Conservation (phyloP, 441 rosid species). For the Kokia cookei region DNA sequence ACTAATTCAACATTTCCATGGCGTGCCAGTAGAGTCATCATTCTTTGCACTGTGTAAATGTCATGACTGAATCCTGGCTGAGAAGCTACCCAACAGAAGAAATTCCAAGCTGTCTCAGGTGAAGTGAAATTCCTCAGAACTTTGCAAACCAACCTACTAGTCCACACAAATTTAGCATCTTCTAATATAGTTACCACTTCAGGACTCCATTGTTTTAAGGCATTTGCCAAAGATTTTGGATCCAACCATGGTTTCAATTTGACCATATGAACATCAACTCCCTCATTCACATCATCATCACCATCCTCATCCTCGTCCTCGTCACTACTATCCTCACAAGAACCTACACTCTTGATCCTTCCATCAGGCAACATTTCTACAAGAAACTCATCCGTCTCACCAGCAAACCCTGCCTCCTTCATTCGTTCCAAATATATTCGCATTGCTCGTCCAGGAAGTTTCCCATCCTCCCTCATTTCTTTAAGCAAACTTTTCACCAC, state of each 20-base stretch:
- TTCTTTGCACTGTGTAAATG: conserved; percentile 64
- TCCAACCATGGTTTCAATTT: conserved; percentile 80
- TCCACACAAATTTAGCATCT: conserved; percentile 80
- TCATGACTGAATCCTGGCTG: conserved; percentile 85
- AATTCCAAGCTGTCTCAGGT: conserved; percentile 70
- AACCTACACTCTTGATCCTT: conserved; percentile 47
- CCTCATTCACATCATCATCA: conserved; percentile 20
- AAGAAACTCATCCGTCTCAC: conserved; percentile 42
- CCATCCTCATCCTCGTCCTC: conserved; percentile 36
- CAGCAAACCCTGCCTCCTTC: conserved; percentile 54
- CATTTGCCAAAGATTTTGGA: conserved; percentile 76
- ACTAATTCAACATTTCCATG: conserved; percentile 64
- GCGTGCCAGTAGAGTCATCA: conserved; percentile 71
- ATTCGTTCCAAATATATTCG: conserved; percentile 43
- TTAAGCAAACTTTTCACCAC: conserved; percentile 48
- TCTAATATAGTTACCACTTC: conserved; percentile 51
- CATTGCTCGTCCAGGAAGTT: conserved; percentile 56
- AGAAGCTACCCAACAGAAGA: conserved; percentile 89
- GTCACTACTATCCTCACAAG: conserved; percentile 27
- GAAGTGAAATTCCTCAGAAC: conserved; percentile 67
- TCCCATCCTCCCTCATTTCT: conserved; percentile 70
- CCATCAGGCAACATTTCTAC: conserved; percentile 62
- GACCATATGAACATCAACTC: conserved; percentile 27
- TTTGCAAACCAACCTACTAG: conserved; percentile 77
- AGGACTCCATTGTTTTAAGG: conserved; percentile 64